Percentiles rank a stretch among this genome's conserved stretches.
phyloP scores from a whole-genome alignment of 345 rosid species.

The Syzygium aromaticum region DNA sequence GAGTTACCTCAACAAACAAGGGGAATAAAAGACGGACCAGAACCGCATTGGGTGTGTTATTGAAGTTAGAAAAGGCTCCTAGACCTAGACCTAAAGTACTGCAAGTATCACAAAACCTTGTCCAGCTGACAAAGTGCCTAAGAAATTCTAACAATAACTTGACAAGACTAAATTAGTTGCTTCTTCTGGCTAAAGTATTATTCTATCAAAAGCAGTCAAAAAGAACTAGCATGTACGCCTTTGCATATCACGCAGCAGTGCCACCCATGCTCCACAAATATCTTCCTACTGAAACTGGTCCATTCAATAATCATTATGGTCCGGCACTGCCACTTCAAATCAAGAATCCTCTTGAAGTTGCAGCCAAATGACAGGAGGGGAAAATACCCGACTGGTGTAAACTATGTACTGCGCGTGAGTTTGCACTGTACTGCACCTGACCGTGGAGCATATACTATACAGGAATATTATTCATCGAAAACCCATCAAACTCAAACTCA shows the following conservation, averaged over 20 bases:
- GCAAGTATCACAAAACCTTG: constrained; percentile 17
- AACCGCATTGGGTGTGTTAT: constrained; percentile 15
- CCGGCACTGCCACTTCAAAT: background rate
- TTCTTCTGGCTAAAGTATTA: constrained; percentile 14
- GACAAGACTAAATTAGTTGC: constrained; percentile 23
- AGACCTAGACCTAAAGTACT: constrained; percentile 32
- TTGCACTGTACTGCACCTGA: background rate
- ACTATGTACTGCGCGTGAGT: constrained; percentile 14
- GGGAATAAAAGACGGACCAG: constrained; percentile 7
- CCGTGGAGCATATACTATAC: constrained; percentile 27
- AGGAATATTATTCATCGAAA: constrained; percentile 55
- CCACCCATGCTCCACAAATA: background rate
- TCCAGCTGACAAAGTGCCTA: background rate
- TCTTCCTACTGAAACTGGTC: background rate
- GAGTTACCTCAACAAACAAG: background rate
- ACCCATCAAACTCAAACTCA: constrained; percentile 80
- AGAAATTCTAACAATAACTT: constrained; percentile 9
- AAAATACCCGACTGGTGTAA: constrained; percentile 7
- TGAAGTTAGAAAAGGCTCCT: constrained; percentile 42
- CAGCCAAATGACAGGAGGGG: background rate
- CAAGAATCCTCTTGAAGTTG: background rate
- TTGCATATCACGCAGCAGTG: constrained; percentile 30
- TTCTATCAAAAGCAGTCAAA: constrained; percentile 38
- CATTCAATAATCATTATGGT: background rate
- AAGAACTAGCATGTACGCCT: constrained; percentile 30